Percentiles rank a stretch among this genome's conserved stretches.
phyloP scores from a whole-genome alignment of 176 grass and related monocot species.

The Zea mays region DNA sequence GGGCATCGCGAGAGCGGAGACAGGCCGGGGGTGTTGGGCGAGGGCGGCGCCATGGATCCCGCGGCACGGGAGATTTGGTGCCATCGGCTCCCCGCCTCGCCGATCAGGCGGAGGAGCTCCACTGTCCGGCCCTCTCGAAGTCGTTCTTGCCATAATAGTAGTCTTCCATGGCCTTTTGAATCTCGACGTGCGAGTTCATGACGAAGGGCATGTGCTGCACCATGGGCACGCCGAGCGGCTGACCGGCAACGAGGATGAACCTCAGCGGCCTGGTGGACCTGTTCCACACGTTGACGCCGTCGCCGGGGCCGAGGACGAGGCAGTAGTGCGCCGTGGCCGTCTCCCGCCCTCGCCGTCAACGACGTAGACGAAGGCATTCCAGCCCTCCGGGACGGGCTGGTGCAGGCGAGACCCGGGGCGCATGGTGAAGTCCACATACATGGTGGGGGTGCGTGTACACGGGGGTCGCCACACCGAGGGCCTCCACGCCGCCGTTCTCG shows the following conservation, averaged over 20 bases:
- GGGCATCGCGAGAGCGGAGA: too few species aligned
- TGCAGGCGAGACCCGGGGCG: constrained; percentile 53
- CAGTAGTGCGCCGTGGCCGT: constrained; percentile 44
- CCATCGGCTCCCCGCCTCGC: too few species aligned
- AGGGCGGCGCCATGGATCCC: too few species aligned
- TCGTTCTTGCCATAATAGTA: constrained; percentile 63
- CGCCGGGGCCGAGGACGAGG: constrained; percentile 60
- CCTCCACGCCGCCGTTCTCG: constrained; percentile 68
- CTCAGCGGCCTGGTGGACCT: constrained; percentile 41
- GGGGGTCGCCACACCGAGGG: constrained; percentile 70
- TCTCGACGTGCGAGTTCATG: constrained; percentile 76
- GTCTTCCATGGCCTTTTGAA: constrained; percentile 74
- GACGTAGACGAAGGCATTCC: constrained; percentile 86
- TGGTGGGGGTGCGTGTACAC: constrained; percentile 82
- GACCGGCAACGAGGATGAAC: constrained; percentile 61
- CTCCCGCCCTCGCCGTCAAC: constrained; percentile 71
- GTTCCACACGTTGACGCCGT: constrained; percentile 77
- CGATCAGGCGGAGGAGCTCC: constrained; percentile 42
- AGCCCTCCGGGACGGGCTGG: constrained; percentile 56
- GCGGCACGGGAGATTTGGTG: not conserved
- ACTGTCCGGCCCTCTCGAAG: constrained; percentile 65
- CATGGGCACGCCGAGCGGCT: constrained; percentile 62
- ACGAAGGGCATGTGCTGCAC: constrained; percentile 75
- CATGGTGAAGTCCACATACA: constrained; percentile 87
- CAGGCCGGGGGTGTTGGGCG: too few species aligned